A percentile compares a stretch with the other conserved stretches of the same genome.
phyloP scores from a whole-genome alignment of 306 rosid species.

The Macrotyloma uniflorum region DNA sequence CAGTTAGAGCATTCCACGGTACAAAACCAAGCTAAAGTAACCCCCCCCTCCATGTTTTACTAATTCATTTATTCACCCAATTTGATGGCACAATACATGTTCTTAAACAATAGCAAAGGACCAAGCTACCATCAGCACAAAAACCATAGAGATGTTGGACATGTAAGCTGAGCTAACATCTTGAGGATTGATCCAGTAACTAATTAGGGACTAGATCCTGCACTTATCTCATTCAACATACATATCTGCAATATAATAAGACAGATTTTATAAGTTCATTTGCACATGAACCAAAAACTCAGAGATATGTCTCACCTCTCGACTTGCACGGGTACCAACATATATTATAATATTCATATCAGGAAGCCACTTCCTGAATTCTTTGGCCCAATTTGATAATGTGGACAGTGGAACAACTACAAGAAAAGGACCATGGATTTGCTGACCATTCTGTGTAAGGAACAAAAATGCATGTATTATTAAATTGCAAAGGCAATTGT shows the following conservation, averaged over 20 bases:
- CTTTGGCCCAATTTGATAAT: constrained; percentile 98
- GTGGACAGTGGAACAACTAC: constrained; percentile 98
- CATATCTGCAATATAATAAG: neutral
- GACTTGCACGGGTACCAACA: constrained; percentile 98
- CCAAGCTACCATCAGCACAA: neutral
- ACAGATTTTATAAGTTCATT: constrained; percentile 2
- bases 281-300: constrained; percentile 18
- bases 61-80: neutral
- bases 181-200: neutral
- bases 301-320: constrained; percentile 73
- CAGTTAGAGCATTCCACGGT: neutral
- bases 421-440: constrained; percentile 95
- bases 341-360: constrained; percentile 95
- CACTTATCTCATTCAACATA: constrained; percentile 4
- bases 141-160: neutral
- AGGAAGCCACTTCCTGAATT: constrained; percentile 99
- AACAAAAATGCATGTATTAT: constrained; percentile 22
- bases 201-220: neutral
- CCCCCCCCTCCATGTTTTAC: neutral
- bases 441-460: constrained; percentile 85
- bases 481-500: constrained; percentile 1
- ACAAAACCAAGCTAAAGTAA: neutral
- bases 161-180: neutral
- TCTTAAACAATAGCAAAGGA: neutral
- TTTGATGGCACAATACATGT: neutral